Percentiles rank a stretch among this genome's conserved stretches.
These are phyloP conservation scores for Hanseniaspora hatyaiensis DNA, from an alignment of 805 yeast species.

Conservation along the genomic window DNA sequence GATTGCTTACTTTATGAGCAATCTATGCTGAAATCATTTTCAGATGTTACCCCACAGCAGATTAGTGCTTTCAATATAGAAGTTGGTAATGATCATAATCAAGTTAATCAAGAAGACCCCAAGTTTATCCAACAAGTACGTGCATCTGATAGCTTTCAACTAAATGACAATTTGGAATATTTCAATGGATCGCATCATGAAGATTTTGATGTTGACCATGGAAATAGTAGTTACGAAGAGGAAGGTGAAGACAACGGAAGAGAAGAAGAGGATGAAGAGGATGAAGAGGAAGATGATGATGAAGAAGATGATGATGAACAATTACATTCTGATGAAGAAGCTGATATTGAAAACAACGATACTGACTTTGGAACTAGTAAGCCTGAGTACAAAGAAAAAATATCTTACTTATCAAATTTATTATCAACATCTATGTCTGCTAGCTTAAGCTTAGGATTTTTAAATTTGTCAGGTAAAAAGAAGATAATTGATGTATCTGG, in stretches of 20 bases:
- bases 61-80: too few relatives aligned
- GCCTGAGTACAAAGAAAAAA: conserved; percentile 21
- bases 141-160: too few relatives aligned
- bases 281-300: background rate
- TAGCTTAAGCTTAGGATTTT: conserved; percentile 73
- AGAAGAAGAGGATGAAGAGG: conserved; percentile 14
- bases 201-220: too few relatives aligned
- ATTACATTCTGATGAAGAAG: conserved; percentile 13
- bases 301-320: conserved; percentile 4
- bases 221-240: too few relatives aligned
- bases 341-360: background rate
- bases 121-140: too few relatives aligned
- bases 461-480: conserved; percentile 88
- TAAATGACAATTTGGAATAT: too few relatives aligned
- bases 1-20: too few relatives aligned
- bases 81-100: too few relatives aligned
- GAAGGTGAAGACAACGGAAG: background rate
- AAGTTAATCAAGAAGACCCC: too few relatives aligned
- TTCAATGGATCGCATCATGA: too few relatives aligned
- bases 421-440: conserved; percentile 69
- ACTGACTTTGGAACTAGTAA: background rate
- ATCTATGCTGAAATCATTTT: too few relatives aligned
- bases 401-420: conserved; percentile 24
- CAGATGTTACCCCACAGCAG: too few relatives aligned
- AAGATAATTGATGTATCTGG: conserved; percentile 54